Evolutionary conservation across 176 grass and related monocot species (phyloP).

Genomic region (Pharus latifolius): DNA sequence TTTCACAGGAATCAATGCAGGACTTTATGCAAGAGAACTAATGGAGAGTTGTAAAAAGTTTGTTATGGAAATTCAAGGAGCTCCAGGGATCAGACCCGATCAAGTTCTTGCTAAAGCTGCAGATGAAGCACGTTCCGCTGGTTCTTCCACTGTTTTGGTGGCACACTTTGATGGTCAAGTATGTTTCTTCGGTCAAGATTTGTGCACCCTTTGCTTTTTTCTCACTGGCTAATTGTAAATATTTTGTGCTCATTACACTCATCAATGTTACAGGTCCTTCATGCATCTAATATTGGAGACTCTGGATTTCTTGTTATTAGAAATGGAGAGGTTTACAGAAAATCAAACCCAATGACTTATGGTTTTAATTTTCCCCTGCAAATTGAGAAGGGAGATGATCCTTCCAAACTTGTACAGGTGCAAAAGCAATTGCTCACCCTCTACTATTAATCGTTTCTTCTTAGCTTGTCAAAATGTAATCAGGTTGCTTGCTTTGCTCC

Average conservation of each 20-base stretch:
- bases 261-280: slow-evolving; percentile 46
- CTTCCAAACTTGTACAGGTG: slow-evolving; percentile 75
- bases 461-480: background rate
- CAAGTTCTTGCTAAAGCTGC: slow-evolving; percentile 63
- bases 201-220: background rate
- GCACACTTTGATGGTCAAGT: slow-evolving; percentile 86
- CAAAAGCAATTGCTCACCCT: background rate
- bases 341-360: slow-evolving; percentile 84
- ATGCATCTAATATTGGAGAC: slow-evolving; percentile 84
- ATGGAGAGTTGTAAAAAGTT: slow-evolving; percentile 72
- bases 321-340: slow-evolving; percentile 57
- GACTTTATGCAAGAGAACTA: slow-evolving; percentile 75
- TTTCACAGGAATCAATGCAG: slow-evolving; percentile 77
- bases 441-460: background rate
- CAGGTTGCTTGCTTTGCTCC: background rate
- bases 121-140: slow-evolving; percentile 58
- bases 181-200: background rate
- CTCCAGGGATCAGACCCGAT: slow-evolving; percentile 33
- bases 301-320: slow-evolving; percentile 91
- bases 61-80: slow-evolving; percentile 38
- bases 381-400: slow-evolving; percentile 90
- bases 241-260: background rate
- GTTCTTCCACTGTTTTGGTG: slow-evolving; percentile 94
- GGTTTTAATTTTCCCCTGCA: slow-evolving; percentile 98
- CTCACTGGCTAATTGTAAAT: background rate